A percentile compares a stretch with the other conserved stretches of the same genome.
These are phyloP conservation scores for Ampelomyces quisqualis DNA, from an alignment of 2,329 filamentous ascomycete species.

Conservation along the genomic window DNA sequence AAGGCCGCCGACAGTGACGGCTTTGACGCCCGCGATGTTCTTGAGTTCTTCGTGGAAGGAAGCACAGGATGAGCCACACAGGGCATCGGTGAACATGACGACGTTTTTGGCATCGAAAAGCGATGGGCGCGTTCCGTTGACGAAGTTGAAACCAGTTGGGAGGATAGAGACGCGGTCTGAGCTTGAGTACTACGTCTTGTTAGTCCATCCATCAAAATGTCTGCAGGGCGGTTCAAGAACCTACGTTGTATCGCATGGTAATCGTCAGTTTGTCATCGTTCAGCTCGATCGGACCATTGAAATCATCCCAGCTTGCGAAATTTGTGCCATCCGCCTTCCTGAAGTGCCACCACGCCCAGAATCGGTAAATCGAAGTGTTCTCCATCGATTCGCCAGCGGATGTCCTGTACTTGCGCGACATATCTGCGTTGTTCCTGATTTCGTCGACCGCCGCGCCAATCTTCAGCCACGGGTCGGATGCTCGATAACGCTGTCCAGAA, in stretches of 20 bases:
- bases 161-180: constrained; percentile 18
- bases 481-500: constrained; percentile 27
- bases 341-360: constrained; percentile 29
- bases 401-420: constrained; percentile 8
- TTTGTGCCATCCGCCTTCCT: constrained; percentile 27
- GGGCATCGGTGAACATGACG: constrained; percentile 54
- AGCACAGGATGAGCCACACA: constrained; percentile 61
- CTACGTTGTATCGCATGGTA: constrained; percentile 36
- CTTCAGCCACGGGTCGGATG: constrained; percentile 16
- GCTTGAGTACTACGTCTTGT: constrained; percentile 21
- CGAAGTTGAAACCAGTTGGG: constrained; percentile 16
- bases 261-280: constrained; percentile 44
- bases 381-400: constrained; percentile 9
- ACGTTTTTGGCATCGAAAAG: constrained; percentile 45
- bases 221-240: background rate
- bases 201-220: background rate
- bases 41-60: constrained; percentile 57
- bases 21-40: constrained; percentile 53
- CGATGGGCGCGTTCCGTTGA: constrained; percentile 20
- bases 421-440: constrained; percentile 17
- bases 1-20: constrained; percentile 60
- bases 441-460: constrained; percentile 27
- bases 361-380: constrained; percentile 14
- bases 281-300: constrained; percentile 44
- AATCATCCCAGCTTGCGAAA: constrained; percentile 48